Evolutionary conservation across 1,284 basidiomycete genomes (phyloP), one percentile per base, ranked within the genome.

Genomic region (Heterobasidion occidentale): DNA sequence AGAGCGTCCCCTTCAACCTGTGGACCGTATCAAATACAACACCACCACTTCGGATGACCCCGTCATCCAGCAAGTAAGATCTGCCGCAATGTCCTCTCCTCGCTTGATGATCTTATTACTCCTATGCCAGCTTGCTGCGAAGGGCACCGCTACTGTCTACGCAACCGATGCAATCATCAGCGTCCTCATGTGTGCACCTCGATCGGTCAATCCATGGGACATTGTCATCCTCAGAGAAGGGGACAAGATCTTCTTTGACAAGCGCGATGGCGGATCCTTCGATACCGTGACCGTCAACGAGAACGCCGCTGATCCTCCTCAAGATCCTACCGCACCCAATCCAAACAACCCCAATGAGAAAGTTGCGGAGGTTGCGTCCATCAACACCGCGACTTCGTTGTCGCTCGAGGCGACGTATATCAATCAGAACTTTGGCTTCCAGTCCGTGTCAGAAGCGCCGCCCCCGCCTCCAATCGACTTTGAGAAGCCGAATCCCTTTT

Each of bases 251-350:
- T 99, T 93, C 80, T 84, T 99, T 62, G 97, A 99, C 79, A 99
- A 99, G 76, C 91, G 97, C 58, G 94, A 97, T 70, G 95, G 95
- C 36, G 96, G 96, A 56, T 90, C 96, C 1, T 98, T 99, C 64
- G 92, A 99, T 73, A 97, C 90, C 55, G 88, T 98, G 58, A 98
- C 95, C 17, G 97, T 99, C 67, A 99, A 99, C 74, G 97, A 99
- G 77, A 99, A 99, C 70, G 94, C 97, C 6, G 81, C 88, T 7
- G 97, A 99, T 72, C 93, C 97, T 42, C 97, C 97, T 7, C 83
- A 90, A 64, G 95, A 98, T 70, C 83, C 88, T 42, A 67, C 86
- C 17, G 83, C 92, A 56, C 81, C 84, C 7, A 90, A 90, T 64
- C 83, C 84, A 5, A 88, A 86, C 69, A 88, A 88, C 62, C 84